A percentile compares a stretch with the other conserved stretches of the same genome.
Conservation (phyloP, 2,329 filamentous ascomycete species). For the Penicillium sp. region DNA sequence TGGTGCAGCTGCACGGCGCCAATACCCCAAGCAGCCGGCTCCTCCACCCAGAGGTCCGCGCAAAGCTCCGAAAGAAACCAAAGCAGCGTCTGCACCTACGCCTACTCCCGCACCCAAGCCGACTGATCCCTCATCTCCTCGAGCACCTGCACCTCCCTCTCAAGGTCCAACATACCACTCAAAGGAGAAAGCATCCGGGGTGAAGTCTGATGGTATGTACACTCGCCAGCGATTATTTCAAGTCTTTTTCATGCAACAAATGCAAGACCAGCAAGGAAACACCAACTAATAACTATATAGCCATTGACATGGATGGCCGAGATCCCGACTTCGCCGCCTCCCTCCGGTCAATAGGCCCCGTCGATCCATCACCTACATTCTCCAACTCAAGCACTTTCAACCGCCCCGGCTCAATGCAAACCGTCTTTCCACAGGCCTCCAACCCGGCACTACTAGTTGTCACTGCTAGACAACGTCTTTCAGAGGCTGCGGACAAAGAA, state of each 20-base stretch:
- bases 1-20: slow-evolving; percentile 49
- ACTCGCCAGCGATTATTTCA: background rate
- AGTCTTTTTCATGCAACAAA: background rate
- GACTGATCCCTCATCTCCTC: slow-evolving; percentile 2
- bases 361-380: slow-evolving; percentile 56
- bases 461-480: slow-evolving; percentile 50
- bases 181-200: slow-evolving; percentile 32
- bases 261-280: background rate
- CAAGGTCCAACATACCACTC: slow-evolving; percentile 36
- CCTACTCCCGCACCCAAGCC: slow-evolving; percentile 6
- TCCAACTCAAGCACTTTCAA: slow-evolving; percentile 54
- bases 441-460: slow-evolving; percentile 58
- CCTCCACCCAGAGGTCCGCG: slow-evolving; percentile 28
- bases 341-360: slow-evolving; percentile 64
- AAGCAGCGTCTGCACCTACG: slow-evolving; percentile 39
- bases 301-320: slow-evolving; percentile 59
- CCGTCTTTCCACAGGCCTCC: slow-evolving; percentile 36
- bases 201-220: slow-evolving; percentile 35
- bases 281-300: slow-evolving; percentile 29
- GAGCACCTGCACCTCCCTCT: slow-evolving; percentile 6
- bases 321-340: slow-evolving; percentile 73
- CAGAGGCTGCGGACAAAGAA: slow-evolving; percentile 54
- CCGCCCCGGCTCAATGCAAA: slow-evolving; percentile 29
- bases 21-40: slow-evolving; percentile 54
- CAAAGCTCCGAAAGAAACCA: slow-evolving; percentile 21